Base-by-base conservation (phyloP, 1,139 yeast genomes). In the Candida glucosophila region DNA sequence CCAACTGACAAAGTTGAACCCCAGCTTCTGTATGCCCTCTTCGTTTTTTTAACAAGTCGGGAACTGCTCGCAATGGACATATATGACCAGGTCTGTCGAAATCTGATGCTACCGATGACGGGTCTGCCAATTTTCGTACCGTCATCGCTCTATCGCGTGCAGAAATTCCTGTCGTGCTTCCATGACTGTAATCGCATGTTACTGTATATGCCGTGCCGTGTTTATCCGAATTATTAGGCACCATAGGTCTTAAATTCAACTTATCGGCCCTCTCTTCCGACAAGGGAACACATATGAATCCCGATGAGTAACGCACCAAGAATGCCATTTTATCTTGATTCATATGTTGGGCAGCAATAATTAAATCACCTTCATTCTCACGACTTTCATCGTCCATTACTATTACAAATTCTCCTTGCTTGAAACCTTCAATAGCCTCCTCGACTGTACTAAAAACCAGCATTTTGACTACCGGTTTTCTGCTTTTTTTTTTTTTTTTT, bases 11-110 rank as follows among this genome's bases (percentile, higher is more conserved):
- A 38, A 92, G 64, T 47, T 90, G 95, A 8, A 90, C 94, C 17
- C 88, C 88, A 6, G 98, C 97, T 56, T 92, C 99, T 5, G 99
- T 92, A 50, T 92, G 99, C n/a, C 99, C 98, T 36, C 83, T 66
- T 62, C 99, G 79, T 28, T 63, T 60, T 30, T 73, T 63, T 32
- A 90, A 75, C 25, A 94, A 78, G 1, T 95, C 95, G 14, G 82
- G 82, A 12, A 70, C 82, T 3, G 97, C 97, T 42, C 97, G 69
- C 44, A 92, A 65, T 3, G 99, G 99, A 37, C 90, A 73, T 20
- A 90, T 58, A 47, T 92, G 98, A 15, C 98, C 99, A 0, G 99
- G 99, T 45, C 80, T 75, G 44, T 83, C 61, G 47, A 90, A 83
- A 36, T 82, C 85, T 0, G 43, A 58, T 0, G 93, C 66, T 29